Evolutionary conservation across 1,284 basidiomycete genomes (phyloP), one percentile per base, ranked within the genome.

Genomic region (Cryptococcus wingfieldii): DNA sequence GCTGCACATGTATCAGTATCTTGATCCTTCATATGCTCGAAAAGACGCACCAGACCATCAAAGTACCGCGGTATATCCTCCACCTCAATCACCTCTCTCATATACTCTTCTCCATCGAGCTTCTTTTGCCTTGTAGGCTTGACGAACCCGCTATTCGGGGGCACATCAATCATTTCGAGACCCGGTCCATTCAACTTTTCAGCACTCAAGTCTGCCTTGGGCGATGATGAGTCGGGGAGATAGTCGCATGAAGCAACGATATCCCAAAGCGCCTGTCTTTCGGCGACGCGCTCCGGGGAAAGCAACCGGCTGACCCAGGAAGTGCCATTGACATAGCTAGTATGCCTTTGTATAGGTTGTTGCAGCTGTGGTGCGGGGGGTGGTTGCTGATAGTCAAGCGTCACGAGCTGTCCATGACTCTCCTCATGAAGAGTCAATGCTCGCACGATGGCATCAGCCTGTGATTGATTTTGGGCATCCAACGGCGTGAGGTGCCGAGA

Each of bases 61-160:
- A 50, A 50, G 38, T 37, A 50, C 18, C 37, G 18, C 12, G 48
- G 48, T 5, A 50, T 38, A 39, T 50, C 48, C 14, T 50, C 48
- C 13, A 50, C 38, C 13, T 38, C 18, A 4, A 50, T 38, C 18
- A 39, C 38, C 23, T 50, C 25, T 34, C 19, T 10, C 16, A 50
- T 38, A 23, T 50, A 50, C 9, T 50, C 48, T 3, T 13, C 25
- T 8, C 38, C 38, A n/a, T 50, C 48, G 13, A 38, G 25, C 25
- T 50, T 50, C 34, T 38, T 38, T 27, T 50, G 48, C 19, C 48
- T 38, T 23, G 48, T 50, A 25, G 48, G 48, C 19, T 50, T 50
- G 13, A 50, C 48, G 14, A 39, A 38, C 38, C 48, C 48, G 19
- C 38, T 39, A 19, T 50, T 50, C 48, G 31, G 34, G 10, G 48